phyloP scores from a whole-genome alignment of 2,329 filamentous ascomycete species.

The Nectriaceae sp. region DNA sequence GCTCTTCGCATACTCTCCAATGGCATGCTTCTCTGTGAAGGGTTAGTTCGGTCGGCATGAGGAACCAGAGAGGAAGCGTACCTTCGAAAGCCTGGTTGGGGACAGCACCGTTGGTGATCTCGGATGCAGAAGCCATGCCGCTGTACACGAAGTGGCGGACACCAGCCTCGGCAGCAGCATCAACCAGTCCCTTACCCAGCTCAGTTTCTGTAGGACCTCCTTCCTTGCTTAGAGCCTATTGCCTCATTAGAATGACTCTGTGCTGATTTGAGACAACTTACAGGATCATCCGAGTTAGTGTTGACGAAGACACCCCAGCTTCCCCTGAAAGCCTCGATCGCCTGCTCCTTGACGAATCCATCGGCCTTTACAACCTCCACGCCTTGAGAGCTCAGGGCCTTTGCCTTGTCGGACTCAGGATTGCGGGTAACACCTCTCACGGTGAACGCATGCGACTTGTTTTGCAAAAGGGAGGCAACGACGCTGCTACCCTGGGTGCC shows the following conservation, averaged over 20 bases:
- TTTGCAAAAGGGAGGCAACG: constrained; percentile 31
- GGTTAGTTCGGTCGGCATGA: not conserved
- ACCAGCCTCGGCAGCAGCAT: constrained; percentile 34
- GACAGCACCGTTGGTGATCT: constrained; percentile 36
- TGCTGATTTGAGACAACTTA: constrained; percentile 8
- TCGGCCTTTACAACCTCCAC: constrained; percentile 35
- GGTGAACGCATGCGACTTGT: constrained; percentile 27
- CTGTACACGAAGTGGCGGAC: constrained; percentile 40
- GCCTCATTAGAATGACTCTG: constrained; percentile 3
- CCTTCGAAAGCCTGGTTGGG: constrained; percentile 36
- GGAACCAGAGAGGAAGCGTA: constrained; percentile 14
- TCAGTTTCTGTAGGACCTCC: constrained; percentile 35
- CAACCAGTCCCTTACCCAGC: constrained; percentile 37
- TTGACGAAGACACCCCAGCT: constrained; percentile 37
- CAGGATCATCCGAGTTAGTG: constrained; percentile 34
- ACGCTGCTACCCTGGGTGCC: constrained; percentile 35
- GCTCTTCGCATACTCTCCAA: constrained; percentile 39
- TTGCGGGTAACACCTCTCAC: constrained; percentile 33
- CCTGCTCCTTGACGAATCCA: constrained; percentile 23
- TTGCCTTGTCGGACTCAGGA: constrained; percentile 30
- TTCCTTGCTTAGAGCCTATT: constrained; percentile 25
- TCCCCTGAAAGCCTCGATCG: constrained; percentile 30
- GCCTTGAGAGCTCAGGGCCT: constrained; percentile 23
- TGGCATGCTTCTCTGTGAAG: constrained; percentile 36
- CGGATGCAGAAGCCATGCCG: constrained; percentile 33